Percentiles rank a stretch among this genome's conserved stretches.
Conservation (phyloP, 305 asterid genomes). For the Fraxinus dipetala region DNA sequence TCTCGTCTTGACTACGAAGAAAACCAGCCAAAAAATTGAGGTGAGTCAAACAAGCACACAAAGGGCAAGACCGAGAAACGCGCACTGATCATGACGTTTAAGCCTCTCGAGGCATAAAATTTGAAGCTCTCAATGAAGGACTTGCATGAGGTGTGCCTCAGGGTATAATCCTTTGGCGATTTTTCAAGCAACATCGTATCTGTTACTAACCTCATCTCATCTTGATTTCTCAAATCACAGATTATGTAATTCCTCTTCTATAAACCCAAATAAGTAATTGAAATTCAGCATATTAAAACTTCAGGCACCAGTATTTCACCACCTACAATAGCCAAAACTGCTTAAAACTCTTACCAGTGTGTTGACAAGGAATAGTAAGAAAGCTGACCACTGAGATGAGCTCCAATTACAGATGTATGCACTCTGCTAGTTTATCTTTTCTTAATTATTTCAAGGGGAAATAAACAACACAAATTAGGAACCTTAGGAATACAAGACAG, state of each 20-base stretch:
- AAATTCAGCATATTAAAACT: background rate
- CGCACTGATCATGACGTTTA: too few relatives aligned
- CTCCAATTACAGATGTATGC: background rate
- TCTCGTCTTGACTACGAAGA: too few relatives aligned
- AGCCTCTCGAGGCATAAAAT: too few relatives aligned
- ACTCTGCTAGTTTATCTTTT: background rate
- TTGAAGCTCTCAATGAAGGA: too few relatives aligned
- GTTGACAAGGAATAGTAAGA: background rate
- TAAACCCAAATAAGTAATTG: background rate
- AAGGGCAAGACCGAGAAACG: too few relatives aligned
- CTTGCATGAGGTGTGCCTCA: too few relatives aligned
- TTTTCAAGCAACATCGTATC: background rate
- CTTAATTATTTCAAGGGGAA: background rate
- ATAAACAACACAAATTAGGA: background rate
- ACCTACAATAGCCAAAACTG: background rate
- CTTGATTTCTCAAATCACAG: background rate
- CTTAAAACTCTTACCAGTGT: background rate
- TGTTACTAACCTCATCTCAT: background rate
- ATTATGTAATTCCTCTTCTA: background rate
- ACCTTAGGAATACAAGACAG: constrained; percentile 11
- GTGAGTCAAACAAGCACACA: too few relatives aligned
- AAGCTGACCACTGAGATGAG: background rate
- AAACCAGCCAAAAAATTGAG: too few relatives aligned
- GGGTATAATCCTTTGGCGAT: too few relatives aligned
- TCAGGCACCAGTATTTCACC: background rate